These are phyloP conservation scores for Xylariaceae sp. DNA, from an alignment of 2,329 filamentous ascomycete genomes.

Conservation along the genomic window DNA sequence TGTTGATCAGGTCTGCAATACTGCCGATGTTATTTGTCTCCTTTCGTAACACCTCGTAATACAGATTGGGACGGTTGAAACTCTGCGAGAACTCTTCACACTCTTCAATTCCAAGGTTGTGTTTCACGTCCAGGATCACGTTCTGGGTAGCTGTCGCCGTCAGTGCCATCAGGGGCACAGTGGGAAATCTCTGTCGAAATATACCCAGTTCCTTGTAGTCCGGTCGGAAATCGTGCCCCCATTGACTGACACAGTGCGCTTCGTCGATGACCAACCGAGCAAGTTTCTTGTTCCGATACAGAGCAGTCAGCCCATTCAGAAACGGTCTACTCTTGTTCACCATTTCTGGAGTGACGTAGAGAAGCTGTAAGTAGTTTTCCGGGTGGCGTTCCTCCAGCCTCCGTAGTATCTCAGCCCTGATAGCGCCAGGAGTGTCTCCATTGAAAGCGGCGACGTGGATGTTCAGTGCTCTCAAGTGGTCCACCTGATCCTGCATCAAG, in stretches of 20 bases:
- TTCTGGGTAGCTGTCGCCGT: constrained; percentile 93
- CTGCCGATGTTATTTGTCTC: constrained; percentile 45
- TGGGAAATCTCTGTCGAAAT: constrained; percentile 62
- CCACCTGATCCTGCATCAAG: constrained; percentile 94
- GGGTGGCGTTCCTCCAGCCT: constrained; percentile 55
- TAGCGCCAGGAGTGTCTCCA: constrained; percentile 57
- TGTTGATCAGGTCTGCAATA: constrained; percentile 61
- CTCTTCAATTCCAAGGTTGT: constrained; percentile 75
- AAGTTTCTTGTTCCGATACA: constrained; percentile 66
- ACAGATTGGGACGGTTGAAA: constrained; percentile 93
- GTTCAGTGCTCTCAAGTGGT: constrained; percentile 65
- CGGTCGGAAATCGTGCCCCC: constrained; percentile 95
- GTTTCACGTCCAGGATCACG: constrained; percentile 84
- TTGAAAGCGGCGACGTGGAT: constrained; percentile 81
- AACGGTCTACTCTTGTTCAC: constrained; percentile 72
- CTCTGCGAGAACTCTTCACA: constrained; percentile 83
- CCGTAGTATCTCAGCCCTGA: constrained; percentile 59
- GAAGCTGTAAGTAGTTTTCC: constrained; percentile 71
- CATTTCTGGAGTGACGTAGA: constrained; percentile 98
- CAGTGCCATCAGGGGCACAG: constrained; percentile 85
- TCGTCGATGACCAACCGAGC: constrained; percentile 95
- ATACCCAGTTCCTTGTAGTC: constrained; percentile 86
- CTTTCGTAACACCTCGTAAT: constrained; percentile 77
- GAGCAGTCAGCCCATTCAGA: constrained; percentile 52
- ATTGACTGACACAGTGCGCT: constrained; percentile 98